These are phyloP conservation scores for Carex cristatella DNA, from an alignment of 176 grass and related monocot genomes.

Conservation along the genomic window DNA sequence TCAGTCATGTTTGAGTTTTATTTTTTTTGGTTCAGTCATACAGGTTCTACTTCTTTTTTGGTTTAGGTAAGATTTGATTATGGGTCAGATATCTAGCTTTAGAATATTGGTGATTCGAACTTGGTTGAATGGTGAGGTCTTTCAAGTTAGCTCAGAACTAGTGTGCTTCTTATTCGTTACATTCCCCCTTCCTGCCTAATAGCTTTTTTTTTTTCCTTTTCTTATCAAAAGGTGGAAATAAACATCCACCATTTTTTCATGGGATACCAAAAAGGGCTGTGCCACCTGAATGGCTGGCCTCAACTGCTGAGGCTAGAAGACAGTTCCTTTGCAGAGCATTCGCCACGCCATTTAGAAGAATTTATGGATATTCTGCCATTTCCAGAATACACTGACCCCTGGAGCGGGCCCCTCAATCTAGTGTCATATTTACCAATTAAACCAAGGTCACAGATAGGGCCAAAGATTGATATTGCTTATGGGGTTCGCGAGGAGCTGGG, in stretches of 20 bases:
- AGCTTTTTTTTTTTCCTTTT: background rate
- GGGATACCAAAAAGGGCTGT: slow-evolving; percentile 49
- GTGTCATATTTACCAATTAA: slow-evolving; percentile 34
- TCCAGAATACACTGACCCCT: slow-evolving; percentile 62
- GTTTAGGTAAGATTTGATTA: background rate
- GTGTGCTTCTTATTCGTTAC: background rate
- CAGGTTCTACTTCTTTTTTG: background rate
- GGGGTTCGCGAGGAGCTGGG: slow-evolving; percentile 55
- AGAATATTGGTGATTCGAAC: background rate
- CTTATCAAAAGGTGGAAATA: background rate
- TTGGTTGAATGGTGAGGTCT: background rate
- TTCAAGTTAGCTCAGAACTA: background rate
- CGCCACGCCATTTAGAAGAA: slow-evolving; percentile 54
- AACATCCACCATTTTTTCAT: slow-evolving; percentile 55
- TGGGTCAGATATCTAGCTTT: no score
- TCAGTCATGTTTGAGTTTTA: background rate
- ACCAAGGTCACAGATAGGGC: slow-evolving; percentile 43
- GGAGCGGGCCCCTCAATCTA: slow-evolving; percentile 64
- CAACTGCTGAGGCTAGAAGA: slow-evolving; percentile 64
- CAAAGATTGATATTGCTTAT: slow-evolving; percentile 74
- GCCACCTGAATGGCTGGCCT: slow-evolving; percentile 36
- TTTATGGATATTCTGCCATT: slow-evolving; percentile 62
- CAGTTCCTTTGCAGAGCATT: slow-evolving; percentile 47
- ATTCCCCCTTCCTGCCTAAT: background rate
- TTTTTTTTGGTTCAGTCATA: background rate